Evolutionary conservation across 345 rosid genomes (phyloP), one percentile per base, ranked within the genome.

Genomic region (Eucalyptus urophylla): DNA sequence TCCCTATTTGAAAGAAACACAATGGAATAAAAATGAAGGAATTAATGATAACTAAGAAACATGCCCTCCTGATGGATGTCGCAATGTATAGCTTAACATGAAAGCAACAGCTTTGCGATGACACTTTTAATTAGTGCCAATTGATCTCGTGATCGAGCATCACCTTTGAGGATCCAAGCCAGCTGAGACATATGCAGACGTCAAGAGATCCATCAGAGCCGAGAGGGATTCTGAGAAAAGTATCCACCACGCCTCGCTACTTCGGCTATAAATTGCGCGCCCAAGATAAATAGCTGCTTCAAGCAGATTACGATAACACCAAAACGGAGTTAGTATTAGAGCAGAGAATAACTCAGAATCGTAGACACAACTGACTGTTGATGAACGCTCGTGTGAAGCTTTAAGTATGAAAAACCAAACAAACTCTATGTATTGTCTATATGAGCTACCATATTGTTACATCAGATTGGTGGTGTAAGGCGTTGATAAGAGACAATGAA

Each of bases 121-220:
- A 33, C 44, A 14, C 80, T 67, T 67, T 33, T 17, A 69, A 17
- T 33, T 69, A 69, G 44, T 69, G 80, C 27, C 27, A 4, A 37
- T 72, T 37, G 87, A 27, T 45, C 83, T 37, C 83, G 45, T 22
- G 51, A 54, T 56, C 10, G 40, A 88, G 89, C 87, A 86, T 92
- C 90, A 95, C 97, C 95, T 93, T 89, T 76, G 49, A 88, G 93
- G 93, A 90, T 93, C 93, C 87, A 92, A 72, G 60, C 95, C 95
- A 81, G 90, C 95, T 9, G 93, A 94, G 88, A 69, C 60, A 44
- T 92, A 90, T 33, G 92, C 88, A 54, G 95, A 92, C 56, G 91
- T 90, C 90, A 92, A 89, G 24, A 93, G 94, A 51, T 67, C 80
- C 47, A 19, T 87, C 80, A 92, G 95, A 90, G 89, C 87, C 87